Base-by-base conservation (phyloP, 257 asterid genomes). In the Nemophila menziesii region DNA sequence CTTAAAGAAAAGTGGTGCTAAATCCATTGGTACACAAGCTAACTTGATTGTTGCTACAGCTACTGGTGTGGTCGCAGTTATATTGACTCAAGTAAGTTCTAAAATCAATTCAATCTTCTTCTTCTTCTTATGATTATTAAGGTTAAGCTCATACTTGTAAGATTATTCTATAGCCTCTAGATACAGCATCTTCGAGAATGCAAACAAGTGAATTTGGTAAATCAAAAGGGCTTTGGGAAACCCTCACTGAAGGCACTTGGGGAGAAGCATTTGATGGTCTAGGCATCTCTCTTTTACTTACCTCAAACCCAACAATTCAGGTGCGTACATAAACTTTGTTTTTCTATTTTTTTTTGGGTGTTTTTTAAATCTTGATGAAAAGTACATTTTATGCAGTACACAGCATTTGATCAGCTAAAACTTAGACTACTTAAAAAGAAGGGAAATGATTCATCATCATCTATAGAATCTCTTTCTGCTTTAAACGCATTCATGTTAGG, bases 271-370 rank as follows among this genome's bases (percentile, higher is more conserved):
- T 77, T 64, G 95, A 86, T 57, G 97, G 92, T 53, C 76, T 86
- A 22, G 90, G 86, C 61, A 82, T 86, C 63, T 82, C 96, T 36
- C 71, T 86, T 52, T 82, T 82, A 33, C 94, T 86, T 47, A 82
- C 93, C 5, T n/a, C 89, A 56, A 86, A 87, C 62, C 97, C 95
- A 40, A 64, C 97, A 14, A 82, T 87, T 55, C 97, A 87, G 97
- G 95, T 84, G 46, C 34, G 44, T 43, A n/a, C 7, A 33, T 16
- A 16, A 4, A 18, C 38, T 19, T 11, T 33, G 18, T 33, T 0
- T 38, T 14, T 2, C 23, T 42, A 39, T 2, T 48, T 49, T 54
- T 12, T 9, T 14, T 58, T 18, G 18, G 49, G 20, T 48, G 10
- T 48, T 27, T n/a, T 22, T 40, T 26, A 42, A 14, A 55, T 40